Base-by-base conservation (phyloP, 768 basidiomycete genomes). In the Tricholoma flavovirens region DNA sequence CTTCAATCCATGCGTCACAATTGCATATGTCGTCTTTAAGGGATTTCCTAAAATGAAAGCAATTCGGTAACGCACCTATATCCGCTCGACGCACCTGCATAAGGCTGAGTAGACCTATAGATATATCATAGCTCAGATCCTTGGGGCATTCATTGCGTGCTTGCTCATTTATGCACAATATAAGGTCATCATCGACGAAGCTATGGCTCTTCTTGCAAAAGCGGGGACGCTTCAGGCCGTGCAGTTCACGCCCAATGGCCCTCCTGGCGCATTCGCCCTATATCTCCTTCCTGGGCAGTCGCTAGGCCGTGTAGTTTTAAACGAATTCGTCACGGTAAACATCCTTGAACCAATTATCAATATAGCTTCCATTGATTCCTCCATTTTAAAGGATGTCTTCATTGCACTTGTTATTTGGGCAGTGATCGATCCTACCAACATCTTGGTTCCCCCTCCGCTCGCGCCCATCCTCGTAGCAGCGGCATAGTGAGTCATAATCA, bases 401-500 rank as follows among this genome's bases (percentile, higher is more conserved):
- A 17, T 40, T 19, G 38, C 7, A 2, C 66, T 84, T 24, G 69
- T 74, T 40, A 79, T 83, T 60, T 84, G 81, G 75, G 77, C 75
- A 17, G 61, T 66, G 60, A 60, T 77, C 26, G 84, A 88, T 62
- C 82, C 84, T 3, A 81, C 83, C 10, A 88, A 85, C 62, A 66
- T 79, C 51, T 61, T 83, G 35, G 66, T 83, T 40, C 80, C 84
- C 21, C 86, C 87, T 3, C 63, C 73, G 1, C 62, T 69, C 17
- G 77, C 72, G 11, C 84, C 84, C 0, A 76, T 80, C 67, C 60
- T 82, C 49, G 76, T 89, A 40, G 75, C 76, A n/a, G 65, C 84
- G 42, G 74, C 82, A 61, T 88, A 87, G 84, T 86, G 57, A 65
- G 83, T 70, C n/a, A n/a, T n/a, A n/a, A n/a, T n/a, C n/a, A n/a